Percentiles rank a stretch among this genome's conserved stretches.
These are phyloP conservation scores for Lipomyces lipofer DNA, from an alignment of 805 yeast species.

Conservation along the genomic window DNA sequence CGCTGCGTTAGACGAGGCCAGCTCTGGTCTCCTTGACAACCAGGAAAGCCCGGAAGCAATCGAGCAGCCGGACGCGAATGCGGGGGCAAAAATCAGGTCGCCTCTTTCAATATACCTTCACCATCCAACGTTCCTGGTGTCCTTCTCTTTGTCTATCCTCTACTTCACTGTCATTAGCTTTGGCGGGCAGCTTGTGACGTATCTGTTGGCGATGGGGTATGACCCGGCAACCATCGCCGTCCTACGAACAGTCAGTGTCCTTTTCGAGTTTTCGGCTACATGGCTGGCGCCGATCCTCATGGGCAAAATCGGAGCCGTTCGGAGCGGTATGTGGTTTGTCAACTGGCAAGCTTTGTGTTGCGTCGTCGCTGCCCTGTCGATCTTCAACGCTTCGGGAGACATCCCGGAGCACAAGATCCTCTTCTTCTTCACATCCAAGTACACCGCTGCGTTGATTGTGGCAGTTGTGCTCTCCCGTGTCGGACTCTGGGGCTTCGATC, in stretches of 20 bases:
- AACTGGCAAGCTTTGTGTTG: constrained; percentile 39
- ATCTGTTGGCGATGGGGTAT: constrained; percentile 40
- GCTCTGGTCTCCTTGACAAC: neutral
- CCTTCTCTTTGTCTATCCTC: constrained; percentile 38
- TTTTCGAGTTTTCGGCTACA: constrained; percentile 42
- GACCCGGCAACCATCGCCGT: constrained; percentile 39
- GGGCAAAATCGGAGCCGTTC: constrained; percentile 35
- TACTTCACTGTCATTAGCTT: constrained; percentile 46
- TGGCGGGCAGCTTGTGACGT: constrained; percentile 44
- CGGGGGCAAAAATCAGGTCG: neutral
- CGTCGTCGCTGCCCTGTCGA: constrained; percentile 34
- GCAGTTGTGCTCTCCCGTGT: constrained; percentile 41
- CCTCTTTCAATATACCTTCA: constrained; percentile 33
- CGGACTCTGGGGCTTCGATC: constrained; percentile 48
- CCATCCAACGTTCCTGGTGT: constrained; percentile 38
- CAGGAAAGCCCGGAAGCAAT: no score
- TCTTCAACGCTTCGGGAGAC: constrained; percentile 13
- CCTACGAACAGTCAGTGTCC: constrained; percentile 40
- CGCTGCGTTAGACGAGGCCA: neutral
- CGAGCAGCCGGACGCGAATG: no score
- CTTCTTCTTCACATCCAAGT: constrained; percentile 33
- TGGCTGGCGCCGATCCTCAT: constrained; percentile 39
- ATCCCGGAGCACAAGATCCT: constrained; percentile 11
- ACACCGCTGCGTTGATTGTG: constrained; percentile 28
- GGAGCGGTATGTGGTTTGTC: constrained; percentile 40